These are phyloP conservation scores for Stromatinia cepivora DNA, from an alignment of 2,329 filamentous ascomycete genomes.

Conservation along the genomic window DNA sequence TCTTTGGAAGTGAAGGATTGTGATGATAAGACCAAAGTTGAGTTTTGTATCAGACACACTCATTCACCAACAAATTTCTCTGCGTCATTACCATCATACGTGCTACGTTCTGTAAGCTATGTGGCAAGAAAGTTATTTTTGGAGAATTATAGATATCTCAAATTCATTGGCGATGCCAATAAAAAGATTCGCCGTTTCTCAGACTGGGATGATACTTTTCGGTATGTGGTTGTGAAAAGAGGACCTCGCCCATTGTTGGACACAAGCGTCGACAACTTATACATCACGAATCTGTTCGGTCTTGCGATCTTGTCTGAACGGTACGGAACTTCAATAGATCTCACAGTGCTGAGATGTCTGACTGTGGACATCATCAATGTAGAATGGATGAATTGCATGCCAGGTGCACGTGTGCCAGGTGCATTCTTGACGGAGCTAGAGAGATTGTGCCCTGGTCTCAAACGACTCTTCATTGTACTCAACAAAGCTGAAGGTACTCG, in stretches of 20 bases:
- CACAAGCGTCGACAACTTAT: background rate
- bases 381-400: rapidly evolving
- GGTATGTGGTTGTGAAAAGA: background rate
- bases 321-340: background rate
- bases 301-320: rapidly evolving
- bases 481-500: rapidly evolving
- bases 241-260: background rate
- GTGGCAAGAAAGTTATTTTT: background rate
- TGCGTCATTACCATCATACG: background rate
- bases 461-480: background rate
- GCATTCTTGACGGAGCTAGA: background rate
- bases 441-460: background rate
- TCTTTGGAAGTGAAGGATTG: rapidly evolving
- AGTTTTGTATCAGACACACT: background rate
- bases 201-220: background rate
- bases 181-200: background rate
- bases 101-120: background rate
- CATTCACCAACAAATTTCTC: rapidly evolving
- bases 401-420: rapidly evolving
- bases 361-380: background rate
- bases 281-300: background rate
- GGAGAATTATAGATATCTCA: background rate
- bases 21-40: background rate
- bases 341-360: background rate
- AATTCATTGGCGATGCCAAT: background rate